Evolutionary conservation across 2,329 filamentous ascomycete genomes (phyloP).

Genomic region (Ceratocystis colombiana): DNA sequence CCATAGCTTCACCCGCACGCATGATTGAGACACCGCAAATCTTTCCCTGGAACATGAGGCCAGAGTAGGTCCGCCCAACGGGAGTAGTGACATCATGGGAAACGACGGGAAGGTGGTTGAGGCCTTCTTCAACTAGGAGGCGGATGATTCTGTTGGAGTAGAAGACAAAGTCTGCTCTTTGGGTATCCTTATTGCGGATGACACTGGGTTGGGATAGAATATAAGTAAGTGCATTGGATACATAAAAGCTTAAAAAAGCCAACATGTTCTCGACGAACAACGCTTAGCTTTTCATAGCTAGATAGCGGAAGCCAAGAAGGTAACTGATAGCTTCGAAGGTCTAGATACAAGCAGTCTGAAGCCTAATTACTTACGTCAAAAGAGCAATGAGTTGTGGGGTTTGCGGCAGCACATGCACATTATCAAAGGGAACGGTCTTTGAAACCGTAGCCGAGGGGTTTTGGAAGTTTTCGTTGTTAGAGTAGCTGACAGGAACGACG

Average conservation of each 20-base stretch:
- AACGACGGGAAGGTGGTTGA: constrained; percentile 90
- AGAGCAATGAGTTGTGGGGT: constrained; percentile 95
- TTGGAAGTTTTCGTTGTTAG: constrained; percentile 63
- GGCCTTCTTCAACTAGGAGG: constrained; percentile 86
- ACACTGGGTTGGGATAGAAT: constrained; percentile 48
- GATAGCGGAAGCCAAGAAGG: not conserved
- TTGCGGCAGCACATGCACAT: constrained; percentile 82
- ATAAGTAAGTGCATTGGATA: not conserved
- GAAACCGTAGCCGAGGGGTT: constrained; percentile 87
- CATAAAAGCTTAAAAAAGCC: not conserved
- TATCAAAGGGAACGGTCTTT: constrained; percentile 66
- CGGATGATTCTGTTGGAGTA: constrained; percentile 98
- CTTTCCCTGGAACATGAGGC: constrained; percentile 92
- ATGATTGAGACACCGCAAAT: constrained; percentile 98
- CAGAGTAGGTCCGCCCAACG: constrained; percentile 75
- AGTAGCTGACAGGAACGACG: constrained; percentile 57
- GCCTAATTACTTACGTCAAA: constrained; percentile 68
- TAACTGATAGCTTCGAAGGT: not conserved
- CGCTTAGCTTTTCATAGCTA: not conserved
- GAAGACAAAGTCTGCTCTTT: constrained; percentile 95
- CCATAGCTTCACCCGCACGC: constrained; percentile 97
- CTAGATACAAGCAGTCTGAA: not conserved
- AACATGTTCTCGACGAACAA: no score
- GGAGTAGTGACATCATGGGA: constrained; percentile 85
- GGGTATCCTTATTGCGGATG: constrained; percentile 84